Conservation (phyloP, 2,329 filamentous ascomycete genomes). For the Hymenoscyphus fraxineus region DNA sequence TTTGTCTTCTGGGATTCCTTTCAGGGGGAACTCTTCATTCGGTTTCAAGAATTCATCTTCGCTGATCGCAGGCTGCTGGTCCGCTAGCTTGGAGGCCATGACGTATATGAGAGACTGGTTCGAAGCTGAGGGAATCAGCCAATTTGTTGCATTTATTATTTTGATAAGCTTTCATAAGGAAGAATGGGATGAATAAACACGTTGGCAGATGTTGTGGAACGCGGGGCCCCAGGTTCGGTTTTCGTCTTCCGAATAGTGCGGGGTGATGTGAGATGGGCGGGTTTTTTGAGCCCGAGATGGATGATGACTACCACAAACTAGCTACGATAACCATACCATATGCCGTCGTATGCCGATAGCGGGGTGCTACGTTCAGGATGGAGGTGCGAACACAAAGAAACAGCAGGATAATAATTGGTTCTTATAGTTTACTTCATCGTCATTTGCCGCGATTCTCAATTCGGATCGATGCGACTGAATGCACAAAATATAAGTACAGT, state of each 20-base stretch:
- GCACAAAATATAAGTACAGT: too few species aligned
- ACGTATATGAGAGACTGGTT: neutral
- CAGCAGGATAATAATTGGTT: too few species aligned
- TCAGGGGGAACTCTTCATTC: neutral
- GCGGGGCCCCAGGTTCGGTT: neutral
- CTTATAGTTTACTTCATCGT: too few species aligned
- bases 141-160: neutral
- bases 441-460: too few species aligned
- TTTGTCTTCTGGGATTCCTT: slow-evolving; percentile 32
- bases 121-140: neutral
- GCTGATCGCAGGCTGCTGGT: neutral
- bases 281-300: neutral
- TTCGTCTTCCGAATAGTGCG: neutral
- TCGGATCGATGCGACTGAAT: too few species aligned
- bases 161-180: neutral
- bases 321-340: neutral
- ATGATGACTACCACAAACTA: neutral
- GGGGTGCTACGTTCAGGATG: too few species aligned
- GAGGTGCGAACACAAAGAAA: too few species aligned
- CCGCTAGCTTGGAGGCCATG: neutral
- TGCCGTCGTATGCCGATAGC: too few species aligned
- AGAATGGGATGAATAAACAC: neutral
- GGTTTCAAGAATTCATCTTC: neutral
- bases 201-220: neutral
- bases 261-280: neutral